These are phyloP conservation scores for Stentor roeselii DNA, from an alignment of 73 alveolate species.

Conservation along the genomic window DNA sequence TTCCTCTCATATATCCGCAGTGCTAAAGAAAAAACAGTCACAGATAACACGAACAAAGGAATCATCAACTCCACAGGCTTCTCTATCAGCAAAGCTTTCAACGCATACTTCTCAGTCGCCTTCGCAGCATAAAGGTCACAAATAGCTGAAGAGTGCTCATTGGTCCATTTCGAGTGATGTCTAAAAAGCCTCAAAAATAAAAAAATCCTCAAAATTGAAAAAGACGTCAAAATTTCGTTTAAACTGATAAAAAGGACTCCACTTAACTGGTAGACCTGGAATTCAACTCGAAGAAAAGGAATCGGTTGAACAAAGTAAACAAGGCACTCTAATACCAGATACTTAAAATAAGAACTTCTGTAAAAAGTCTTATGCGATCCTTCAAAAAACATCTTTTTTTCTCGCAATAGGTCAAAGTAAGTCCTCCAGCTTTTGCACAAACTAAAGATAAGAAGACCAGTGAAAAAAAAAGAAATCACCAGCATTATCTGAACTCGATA, in stretches of 20 bases:
- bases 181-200: conserved; percentile 70
- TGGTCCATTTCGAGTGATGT: conserved; percentile 81
- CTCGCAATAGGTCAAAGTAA: neutral
- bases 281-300: neutral
- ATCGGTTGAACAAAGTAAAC: neutral
- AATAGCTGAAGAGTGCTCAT: conserved; percentile 69
- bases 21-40: conserved; percentile 43
- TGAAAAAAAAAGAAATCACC: no score
- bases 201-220: conserved; percentile 60
- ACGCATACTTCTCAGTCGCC: conserved; percentile 73
- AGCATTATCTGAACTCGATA: neutral
- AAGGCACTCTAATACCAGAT: neutral
- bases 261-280: neutral
- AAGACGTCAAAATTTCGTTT: conserved; percentile 62
- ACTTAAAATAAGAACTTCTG: neutral
- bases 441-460: neutral
- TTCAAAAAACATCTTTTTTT: neutral
- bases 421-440: neutral
- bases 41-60: conserved; percentile 49
- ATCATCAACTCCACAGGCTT: conserved; percentile 60
- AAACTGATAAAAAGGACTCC: neutral
- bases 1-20: conserved; percentile 57
- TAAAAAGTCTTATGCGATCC: neutral
- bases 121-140: conserved; percentile 73
- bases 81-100: conserved; percentile 76